Base-by-base conservation (phyloP, 345 rosid genomes). In the Ricinus communis region DNA sequence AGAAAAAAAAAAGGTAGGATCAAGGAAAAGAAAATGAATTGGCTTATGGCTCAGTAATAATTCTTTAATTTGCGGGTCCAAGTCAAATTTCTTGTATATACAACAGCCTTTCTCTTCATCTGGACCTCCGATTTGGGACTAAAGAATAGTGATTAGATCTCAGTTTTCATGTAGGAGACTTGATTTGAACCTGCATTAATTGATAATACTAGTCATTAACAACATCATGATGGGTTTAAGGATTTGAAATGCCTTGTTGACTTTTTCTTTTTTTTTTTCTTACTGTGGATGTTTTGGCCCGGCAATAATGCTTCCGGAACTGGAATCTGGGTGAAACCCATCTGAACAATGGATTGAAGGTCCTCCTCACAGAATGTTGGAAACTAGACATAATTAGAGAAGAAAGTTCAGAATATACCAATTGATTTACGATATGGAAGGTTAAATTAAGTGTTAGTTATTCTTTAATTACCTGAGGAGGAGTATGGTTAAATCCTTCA, bases 311-410 rank as follows among this genome's bases (percentile, higher is more conserved):
- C 10, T 68, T 84, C 86, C 24, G 5, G 46, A 74, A 58, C 70
- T 0, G 71, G 79, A 61, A 80, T 86, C 71, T 86, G 91, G 19
- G 73, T 78, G 49, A 84, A 87, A 41, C 97, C 97, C 96, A 92
- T 86, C 47, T 87, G 90, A 65, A 92, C 91, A 62, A 95, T 70
- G 71, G 85, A 85, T 62, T 87, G 96, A 67, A 95, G 79, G 68
- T 95, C 97, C 72, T 87, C 96, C 62, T 85, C 92, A 33, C 84
- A 76, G 73, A 87, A 87, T 62, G 79, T 74, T 77, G 79, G 81
- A 58, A 70, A 80, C 93, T 91, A 81, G 36, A 79, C 38, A 70
- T 12, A 73, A 62, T 52, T 8, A 14, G 69, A 43, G 19, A 33
- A 51, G 28, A 45, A 74, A 12, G n/a, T 62, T 70, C 45, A 70